Evolutionary conservation across 495 filamentous ascomycete species (phyloP), one percentile per base, ranked within the genome.

Genomic region (Xylaria castorea): DNA sequence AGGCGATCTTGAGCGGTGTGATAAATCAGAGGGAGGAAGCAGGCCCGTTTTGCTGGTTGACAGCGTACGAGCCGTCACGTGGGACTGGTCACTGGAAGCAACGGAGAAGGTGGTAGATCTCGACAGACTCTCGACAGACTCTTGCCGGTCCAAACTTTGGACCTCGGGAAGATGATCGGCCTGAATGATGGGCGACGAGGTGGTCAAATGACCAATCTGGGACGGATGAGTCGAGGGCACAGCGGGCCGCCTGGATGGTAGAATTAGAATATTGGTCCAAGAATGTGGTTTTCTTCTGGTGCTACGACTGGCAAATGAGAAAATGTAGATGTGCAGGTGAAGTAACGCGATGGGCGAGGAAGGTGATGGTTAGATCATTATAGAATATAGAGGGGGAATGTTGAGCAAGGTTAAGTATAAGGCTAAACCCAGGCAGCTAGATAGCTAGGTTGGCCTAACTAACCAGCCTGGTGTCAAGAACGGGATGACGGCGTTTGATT

Each of bases 181-280:
- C 74, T 91, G 90, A 44, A 96, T 88, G 66, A 94, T 82, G 38
- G 93, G 94, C 34, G 94, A 95, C 20, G 93, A 95, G 16, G 92
- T 89, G 38, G 94, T 95, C 67, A 95, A 85, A 80, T 93, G 92
- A 69, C 91, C 93, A 74, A 90, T 85, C 78, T 96, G 93, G 36
- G 93, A 95, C 48, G 91, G 87, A 80, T 91, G 91, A 38, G 90
- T 86, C 53, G 91, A 90, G 68, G 87, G 71, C 82, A 83, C 75
- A 89, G 92, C 70, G 88, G 90, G 78, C 51, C 76, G 74, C 46
- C 61, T 71, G 48, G 71, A 73, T 30, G 74, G 73, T 20, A 20
- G 57, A 9, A 53, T 71, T 65, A 71, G 69, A 65, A 71, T 42
- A 40, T 25, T 38, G 27, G 46, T 71, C 58, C 27, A 44, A 50